Base-by-base conservation (phyloP, 495 filamentous ascomycete species). In the Neurospora terricola region DNA sequence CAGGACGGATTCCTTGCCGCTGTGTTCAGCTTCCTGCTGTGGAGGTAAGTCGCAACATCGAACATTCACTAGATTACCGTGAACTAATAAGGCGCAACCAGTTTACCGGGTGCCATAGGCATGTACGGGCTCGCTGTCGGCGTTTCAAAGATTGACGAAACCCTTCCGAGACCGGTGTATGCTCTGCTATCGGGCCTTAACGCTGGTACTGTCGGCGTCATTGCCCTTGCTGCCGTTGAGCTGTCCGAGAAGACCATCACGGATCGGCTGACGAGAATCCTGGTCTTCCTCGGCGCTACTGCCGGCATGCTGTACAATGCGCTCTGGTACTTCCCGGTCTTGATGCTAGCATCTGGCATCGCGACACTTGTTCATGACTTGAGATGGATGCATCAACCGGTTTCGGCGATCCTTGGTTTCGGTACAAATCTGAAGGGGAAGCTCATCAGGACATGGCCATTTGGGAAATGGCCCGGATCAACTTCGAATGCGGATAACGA, bases 181-280 rank as follows among this genome's bases (percentile, higher is more conserved):
- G 91, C 91, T 0, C 83, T 95, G 5, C 84, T 96, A 0, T 93
- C 91, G 0, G 93, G 93, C 0, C 85, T 96, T 37, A 96, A 96
- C 76, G 87, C 91, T 0, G 87, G 92, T 1, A 93, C 90, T 0
- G 93, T 96, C 1, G 93, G 93, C 2, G 90, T 95, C 48, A 91
- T 96, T 72, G 91, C 91, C 0, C 81, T 96, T 4, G 92, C 93
- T 0, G 92, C 91, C 0, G 90, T 94, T 2, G 88, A 93, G 78
- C 86, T 96, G 1, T 87, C 91, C 0, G 82, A 90, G 23, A 92
- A 93, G 78, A 88, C 92, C 5, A 91, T 96, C 75, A 93, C 87
- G 0, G 93, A 96, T 75, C 85, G 84, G 69, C 43, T 94, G 38
- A 90, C 92, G 0, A 82, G 93, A 2, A 83, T 92, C 14, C 75